Conservation (phyloP, 768 basidiomycete genomes). For the Lanmaoa pseudosensibilis region DNA sequence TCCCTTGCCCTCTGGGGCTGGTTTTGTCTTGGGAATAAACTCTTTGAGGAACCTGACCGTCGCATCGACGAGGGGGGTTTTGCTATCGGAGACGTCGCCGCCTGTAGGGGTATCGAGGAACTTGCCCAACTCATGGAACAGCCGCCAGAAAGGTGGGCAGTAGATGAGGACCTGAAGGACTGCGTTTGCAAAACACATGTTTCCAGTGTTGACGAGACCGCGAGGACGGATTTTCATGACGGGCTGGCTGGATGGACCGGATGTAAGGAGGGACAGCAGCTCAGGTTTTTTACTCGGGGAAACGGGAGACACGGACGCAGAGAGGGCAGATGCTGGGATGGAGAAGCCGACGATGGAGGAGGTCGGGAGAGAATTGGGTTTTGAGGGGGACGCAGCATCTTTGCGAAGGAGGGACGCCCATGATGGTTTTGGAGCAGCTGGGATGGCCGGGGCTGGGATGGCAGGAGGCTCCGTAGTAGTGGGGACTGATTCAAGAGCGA, state of each 20-base stretch:
- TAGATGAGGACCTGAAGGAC: slow-evolving; percentile 90
- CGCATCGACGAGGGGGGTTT: slow-evolving; percentile 63
- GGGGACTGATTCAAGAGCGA: not conserved
- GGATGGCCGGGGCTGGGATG: slow-evolving; percentile 21
- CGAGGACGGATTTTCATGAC: slow-evolving; percentile 54
- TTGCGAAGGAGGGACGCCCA: slow-evolving; percentile 74
- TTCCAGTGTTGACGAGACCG: slow-evolving; percentile 91
- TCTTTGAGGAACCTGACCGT: slow-evolving; percentile 76
- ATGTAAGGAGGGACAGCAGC: slow-evolving; percentile 54
- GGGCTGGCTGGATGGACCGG: slow-evolving; percentile 31
- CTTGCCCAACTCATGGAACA: slow-evolving; percentile 72
- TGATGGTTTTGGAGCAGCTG: slow-evolving; percentile 53
- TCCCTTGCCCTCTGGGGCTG: slow-evolving; percentile 34
- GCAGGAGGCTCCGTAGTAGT: slow-evolving; percentile 1
- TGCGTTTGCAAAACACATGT: slow-evolving; percentile 97
- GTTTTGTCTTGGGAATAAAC: slow-evolving; percentile 45
- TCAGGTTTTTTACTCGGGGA: slow-evolving; percentile 45
- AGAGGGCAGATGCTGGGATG: slow-evolving; percentile 50
- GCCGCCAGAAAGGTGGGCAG: slow-evolving; percentile 78
- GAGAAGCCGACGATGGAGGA: slow-evolving; percentile 77
- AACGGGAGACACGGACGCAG: slow-evolving; percentile 28
- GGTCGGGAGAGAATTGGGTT: slow-evolving; percentile 57
- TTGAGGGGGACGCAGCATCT: slow-evolving; percentile 38
- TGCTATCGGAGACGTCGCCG: slow-evolving; percentile 28
- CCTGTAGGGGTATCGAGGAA: slow-evolving; percentile 39